Conservation (phyloP, 2,329 filamentous ascomycete species). For the Aspergillus hiratsukae region DNA sequence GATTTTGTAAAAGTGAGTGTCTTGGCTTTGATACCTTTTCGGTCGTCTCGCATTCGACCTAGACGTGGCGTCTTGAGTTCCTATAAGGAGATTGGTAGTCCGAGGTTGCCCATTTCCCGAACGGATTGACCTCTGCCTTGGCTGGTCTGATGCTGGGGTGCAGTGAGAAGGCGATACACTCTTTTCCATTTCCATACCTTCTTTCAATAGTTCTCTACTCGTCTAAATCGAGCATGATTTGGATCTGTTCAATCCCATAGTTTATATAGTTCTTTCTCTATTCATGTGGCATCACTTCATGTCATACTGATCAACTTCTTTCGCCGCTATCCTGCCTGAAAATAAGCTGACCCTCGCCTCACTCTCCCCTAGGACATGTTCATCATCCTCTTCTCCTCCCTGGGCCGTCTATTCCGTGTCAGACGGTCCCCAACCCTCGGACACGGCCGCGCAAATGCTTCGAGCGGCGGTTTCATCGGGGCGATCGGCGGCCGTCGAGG, state of each 20-base stretch:
- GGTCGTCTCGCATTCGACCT: slow-evolving; percentile 24
- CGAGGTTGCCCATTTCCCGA: slow-evolving; percentile 28
- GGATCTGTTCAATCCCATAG: slow-evolving; percentile 1
- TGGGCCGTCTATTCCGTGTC: slow-evolving; percentile 36
- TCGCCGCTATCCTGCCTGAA: background rate
- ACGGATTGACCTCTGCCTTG: slow-evolving; percentile 30
- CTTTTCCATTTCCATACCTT: slow-evolving; percentile 5
- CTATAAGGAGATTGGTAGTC: slow-evolving; percentile 19
- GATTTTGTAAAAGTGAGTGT: slow-evolving; percentile 73
- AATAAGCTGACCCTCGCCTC: background rate
- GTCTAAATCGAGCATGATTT: slow-evolving; percentile 5
- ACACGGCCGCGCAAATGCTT: slow-evolving; percentile 30
- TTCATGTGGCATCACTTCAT: background rate
- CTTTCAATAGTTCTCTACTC: background rate
- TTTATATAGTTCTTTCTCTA: slow-evolving; percentile 3
- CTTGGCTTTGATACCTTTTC: slow-evolving; percentile 35
- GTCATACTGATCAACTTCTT: background rate
- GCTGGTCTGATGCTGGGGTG: slow-evolving; percentile 19
- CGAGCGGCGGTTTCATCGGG: slow-evolving; percentile 28
- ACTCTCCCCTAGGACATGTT: slow-evolving; percentile 40
- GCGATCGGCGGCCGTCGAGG: slow-evolving; percentile 31
- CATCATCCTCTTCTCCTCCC: slow-evolving; percentile 44
- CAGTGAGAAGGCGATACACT: slow-evolving; percentile 6
- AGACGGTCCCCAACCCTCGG: slow-evolving; percentile 30
- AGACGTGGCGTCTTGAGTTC: slow-evolving; percentile 18